Base-by-base conservation (phyloP, 202 grass and related monocot genomes). In the Alloteropsis angusta region DNA sequence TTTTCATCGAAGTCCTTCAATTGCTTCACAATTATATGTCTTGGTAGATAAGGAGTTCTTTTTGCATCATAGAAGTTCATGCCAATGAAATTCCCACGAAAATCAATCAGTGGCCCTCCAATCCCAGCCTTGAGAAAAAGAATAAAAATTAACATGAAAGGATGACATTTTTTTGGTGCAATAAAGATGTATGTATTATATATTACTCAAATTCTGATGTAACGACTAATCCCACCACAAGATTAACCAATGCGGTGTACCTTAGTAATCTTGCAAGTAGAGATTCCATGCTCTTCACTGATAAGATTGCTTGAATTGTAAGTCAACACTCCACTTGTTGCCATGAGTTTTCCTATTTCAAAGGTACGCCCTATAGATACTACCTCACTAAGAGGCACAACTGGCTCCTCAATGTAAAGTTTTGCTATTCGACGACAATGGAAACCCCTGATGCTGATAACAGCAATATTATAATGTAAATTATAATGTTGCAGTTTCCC, bases 381-480 rank as follows among this genome's bases (percentile, higher is more conserved):
- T 26, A 67, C 76, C 61, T 42, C 5, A 52, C 17, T 38, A 39
- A 7, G 15, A 17, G 32, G 60, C 15, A 0, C 6, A 60, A 32
- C 57, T 62, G 32, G 30, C 32, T 7, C 3, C 60, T 37, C 6
- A 18, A 10, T 5, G 32, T 38, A 1, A 7, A 37, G 16, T n/a
- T 63, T 10, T 19, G 30, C 60, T 35, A 36, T 63, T 63, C 16
- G 15, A 38, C 2, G 6, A 38, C 60, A 12, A 7, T 44, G 13
- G 57, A 71, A 71, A 16, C 6, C 1, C 28, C 0, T 47, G 19
- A 81, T n/a, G 66, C 9, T 71, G 54, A 81, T 44, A 60, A 81
- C 30, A 60, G 54, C 78, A 49, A 81, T 34, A 71, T 81, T 81
- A 25, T 71, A 80, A 43, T 0, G 6, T 6, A 71, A 71, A 61